Percentiles rank a stretch among this genome's conserved stretches.
phyloP scores from a whole-genome alignment of 805 yeast genomes.

The Starmerella lactis-condensi region DNA sequence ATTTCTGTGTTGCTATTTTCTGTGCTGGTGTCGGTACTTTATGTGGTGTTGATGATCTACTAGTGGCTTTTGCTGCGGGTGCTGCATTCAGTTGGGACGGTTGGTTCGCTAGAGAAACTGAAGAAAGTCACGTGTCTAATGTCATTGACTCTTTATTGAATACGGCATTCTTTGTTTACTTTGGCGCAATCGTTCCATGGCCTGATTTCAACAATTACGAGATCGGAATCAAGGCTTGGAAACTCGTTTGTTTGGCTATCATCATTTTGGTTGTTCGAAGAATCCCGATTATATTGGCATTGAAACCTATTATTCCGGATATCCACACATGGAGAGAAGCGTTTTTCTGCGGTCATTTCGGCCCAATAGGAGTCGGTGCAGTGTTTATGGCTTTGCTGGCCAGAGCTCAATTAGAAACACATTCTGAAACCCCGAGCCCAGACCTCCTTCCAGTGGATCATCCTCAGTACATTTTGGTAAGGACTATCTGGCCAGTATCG shows the following conservation, averaged over 20 bases:
- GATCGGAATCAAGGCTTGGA: constrained; percentile 59
- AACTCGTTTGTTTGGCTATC: constrained; percentile 55
- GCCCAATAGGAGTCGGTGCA: constrained; percentile 93
- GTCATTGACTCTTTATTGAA: constrained; percentile 74
- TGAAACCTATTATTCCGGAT: constrained; percentile 71
- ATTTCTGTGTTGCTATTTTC: constrained; percentile 59
- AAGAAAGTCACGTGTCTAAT: constrained; percentile 70
- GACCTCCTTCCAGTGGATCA: constrained; percentile 29
- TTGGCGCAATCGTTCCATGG: constrained; percentile 89
- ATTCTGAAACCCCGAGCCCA: constrained; percentile 39
- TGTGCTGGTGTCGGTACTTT: constrained; percentile 83
- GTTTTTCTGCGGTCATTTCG: constrained; percentile 82
- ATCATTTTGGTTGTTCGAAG: constrained; percentile 60
- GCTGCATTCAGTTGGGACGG: constrained; percentile 92
- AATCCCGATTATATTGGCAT: constrained; percentile 57
- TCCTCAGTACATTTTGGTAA: constrained; percentile 41
- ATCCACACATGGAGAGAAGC: constrained; percentile 88
- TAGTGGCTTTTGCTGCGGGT: constrained; percentile 83
- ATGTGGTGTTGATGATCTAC: constrained; percentile 72
- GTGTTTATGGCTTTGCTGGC: constrained; percentile 69
- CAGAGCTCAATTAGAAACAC: constrained; percentile 47
- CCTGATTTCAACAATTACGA: constrained; percentile 41
- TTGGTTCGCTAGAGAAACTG: constrained; percentile 63
- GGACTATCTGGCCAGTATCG: constrained; percentile 63
- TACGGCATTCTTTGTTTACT: constrained; percentile 71